These are phyloP conservation scores for Trametes pubescens DNA, from an alignment of 1,284 basidiomycete genomes.

Conservation along the genomic window DNA sequence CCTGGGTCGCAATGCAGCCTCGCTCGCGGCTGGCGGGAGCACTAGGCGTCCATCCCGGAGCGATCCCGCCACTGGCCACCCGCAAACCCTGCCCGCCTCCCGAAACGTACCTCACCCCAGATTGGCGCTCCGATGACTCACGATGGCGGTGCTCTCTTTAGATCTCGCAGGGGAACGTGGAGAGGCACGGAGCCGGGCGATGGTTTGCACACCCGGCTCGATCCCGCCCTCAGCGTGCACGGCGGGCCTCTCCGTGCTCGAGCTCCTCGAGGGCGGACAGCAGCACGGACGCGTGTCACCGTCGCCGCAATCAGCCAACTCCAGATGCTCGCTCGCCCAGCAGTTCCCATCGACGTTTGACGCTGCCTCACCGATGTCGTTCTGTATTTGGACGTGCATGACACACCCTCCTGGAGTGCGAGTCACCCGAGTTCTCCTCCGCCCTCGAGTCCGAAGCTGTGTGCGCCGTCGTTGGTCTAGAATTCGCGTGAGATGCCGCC, in stretches of 20 bases:
- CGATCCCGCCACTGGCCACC: conserved; percentile 9
- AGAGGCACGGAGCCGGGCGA: not conserved
- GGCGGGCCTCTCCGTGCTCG: not conserved
- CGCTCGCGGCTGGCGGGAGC: not conserved
- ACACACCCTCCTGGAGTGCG: conserved; percentile 12
- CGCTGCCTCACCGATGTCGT: conserved; percentile 18
- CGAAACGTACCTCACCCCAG: conserved; percentile 24
- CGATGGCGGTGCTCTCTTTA: conserved; percentile 24
- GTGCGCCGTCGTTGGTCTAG: conserved; percentile 6
- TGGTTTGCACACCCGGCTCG: not conserved
- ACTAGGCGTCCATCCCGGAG: conserved; percentile 17
- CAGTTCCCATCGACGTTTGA: conserved; percentile 19
- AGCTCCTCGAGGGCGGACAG: not conserved
- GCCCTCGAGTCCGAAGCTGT: conserved; percentile 27
- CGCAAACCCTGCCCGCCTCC: not conserved
- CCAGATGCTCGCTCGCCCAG: conserved; percentile 10
- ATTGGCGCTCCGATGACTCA: conserved; percentile 31
- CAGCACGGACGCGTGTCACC: not conserved
- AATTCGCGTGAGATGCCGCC: conserved; percentile 14
- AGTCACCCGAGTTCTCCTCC: conserved; percentile 23
- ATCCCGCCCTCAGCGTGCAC: not conserved
- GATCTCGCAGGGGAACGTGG: conserved; percentile 6
- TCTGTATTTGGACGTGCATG: conserved; percentile 13
- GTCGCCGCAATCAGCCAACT: not conserved
- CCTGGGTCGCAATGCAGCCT: conserved; percentile 7